Evolutionary conservation across 768 basidiomycete genomes (phyloP).

Genomic region (Boletus rufocinnamomeus): DNA sequence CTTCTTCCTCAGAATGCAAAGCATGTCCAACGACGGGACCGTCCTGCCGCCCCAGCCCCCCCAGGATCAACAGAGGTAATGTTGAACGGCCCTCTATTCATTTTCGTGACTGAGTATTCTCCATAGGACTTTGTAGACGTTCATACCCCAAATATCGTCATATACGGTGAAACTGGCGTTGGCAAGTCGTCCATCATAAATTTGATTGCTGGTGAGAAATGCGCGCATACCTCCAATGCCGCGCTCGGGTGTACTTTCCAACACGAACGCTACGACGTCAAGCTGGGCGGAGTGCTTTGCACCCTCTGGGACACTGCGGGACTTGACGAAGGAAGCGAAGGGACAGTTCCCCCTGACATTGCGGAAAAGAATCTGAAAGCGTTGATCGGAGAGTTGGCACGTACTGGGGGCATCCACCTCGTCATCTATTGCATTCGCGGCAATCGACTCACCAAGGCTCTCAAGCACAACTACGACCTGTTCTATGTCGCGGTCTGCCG

Average conservation of each 20-base stretch:
- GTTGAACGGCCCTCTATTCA: no score
- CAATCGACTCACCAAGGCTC: constrained; percentile 3
- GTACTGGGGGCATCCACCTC: constrained; percentile 7
- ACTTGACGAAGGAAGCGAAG: constrained; percentile 11
- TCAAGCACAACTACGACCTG: constrained; percentile 36
- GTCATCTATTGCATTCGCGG: constrained; percentile 10
- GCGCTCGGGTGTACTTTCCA: constrained; percentile 7
- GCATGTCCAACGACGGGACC: no score
- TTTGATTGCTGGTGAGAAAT: no score
- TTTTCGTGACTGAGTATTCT: no score
- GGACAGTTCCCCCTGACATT: constrained; percentile 5
- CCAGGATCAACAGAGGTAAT: no score
- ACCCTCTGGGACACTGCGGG: constrained; percentile 12
- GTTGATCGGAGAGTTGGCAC: background rate
- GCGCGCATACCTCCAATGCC: no score
- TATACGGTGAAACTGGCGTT: no score
- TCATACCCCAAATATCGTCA: no score
- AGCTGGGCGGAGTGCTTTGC: background rate
- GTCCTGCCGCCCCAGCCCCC: no score
- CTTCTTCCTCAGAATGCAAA: no score
- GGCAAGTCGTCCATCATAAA: no score
- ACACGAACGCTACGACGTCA: background rate
- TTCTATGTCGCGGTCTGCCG: constrained; percentile 38
- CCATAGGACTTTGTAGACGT: no score
- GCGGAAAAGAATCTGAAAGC: background rate